Conservation (phyloP, 805 yeast species). For the Vanderwaltozyma tropicalis region DNA sequence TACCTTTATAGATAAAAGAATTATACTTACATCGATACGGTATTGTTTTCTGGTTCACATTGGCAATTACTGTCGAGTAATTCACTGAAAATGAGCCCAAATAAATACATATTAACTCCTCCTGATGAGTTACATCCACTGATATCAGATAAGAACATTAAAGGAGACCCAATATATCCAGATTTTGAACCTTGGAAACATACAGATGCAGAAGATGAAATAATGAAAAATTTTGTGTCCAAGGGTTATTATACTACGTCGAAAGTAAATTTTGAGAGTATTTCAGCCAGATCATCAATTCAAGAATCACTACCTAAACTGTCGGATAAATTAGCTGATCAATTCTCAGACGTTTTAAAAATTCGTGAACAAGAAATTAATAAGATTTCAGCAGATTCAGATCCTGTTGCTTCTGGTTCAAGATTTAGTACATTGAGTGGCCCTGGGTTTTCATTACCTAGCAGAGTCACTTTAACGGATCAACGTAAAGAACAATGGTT, state of each 20-base stretch:
- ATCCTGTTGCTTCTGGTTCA: constrained; percentile 1
- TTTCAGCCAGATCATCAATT: constrained; percentile 28
- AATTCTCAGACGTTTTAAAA: constrained; percentile 20
- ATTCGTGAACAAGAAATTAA: constrained; percentile 26
- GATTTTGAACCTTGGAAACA: constrained; percentile 30
- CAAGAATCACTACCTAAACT: constrained; percentile 26
- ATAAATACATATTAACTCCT: constrained; percentile 23
- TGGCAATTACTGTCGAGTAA: background rate
- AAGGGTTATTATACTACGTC: constrained; percentile 27
- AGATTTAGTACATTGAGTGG: constrained; percentile 18
- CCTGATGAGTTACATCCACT: constrained; percentile 28
- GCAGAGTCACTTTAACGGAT: constrained; percentile 78
- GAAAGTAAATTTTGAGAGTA: constrained; percentile 28
- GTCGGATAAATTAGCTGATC: constrained; percentile 22
- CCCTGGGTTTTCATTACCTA: constrained; percentile 25
- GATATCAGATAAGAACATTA: constrained; percentile 4
- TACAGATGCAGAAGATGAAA: constrained; percentile 23
- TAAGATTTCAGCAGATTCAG: constrained; percentile 13
- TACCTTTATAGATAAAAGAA: no score
- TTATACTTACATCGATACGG: no score
- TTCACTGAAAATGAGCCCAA: constrained; percentile 8
- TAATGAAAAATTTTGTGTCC: constrained; percentile 23
- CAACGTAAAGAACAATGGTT: constrained; percentile 81
- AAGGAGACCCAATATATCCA: constrained; percentile 16
- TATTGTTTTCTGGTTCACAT: no score